Base-by-base conservation (phyloP, 495 filamentous ascomycete species). In the Cryomyces minteri region DNA sequence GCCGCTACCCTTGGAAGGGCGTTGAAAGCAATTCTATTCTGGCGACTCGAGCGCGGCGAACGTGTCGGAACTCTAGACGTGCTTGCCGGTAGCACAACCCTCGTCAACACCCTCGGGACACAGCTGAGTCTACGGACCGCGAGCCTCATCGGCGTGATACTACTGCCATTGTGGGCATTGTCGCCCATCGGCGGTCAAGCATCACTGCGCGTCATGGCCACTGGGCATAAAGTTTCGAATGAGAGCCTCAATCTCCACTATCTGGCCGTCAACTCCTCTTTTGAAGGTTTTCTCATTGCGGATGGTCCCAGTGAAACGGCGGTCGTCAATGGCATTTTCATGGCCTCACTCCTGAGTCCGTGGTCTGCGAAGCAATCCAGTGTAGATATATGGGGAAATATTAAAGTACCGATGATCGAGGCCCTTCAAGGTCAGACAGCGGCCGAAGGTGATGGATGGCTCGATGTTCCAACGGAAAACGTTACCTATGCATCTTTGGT, bases 401-500 rank as follows among this genome's bases (percentile, higher is more conserved):
- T 54, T 5, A 54, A 54, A 32, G 45, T 54, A 33, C 51, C 48
- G 6, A 54, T 54, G 48, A 37, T 54, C 5, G 51, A 54, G 32
- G 31, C 28, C 4, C 42, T 50, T 9, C n/a, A n/a, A n/a, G n/a
- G n/a, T n/a, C 28, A 40, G 1, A 46, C 41, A 10, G 14, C 40
- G 5, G 25, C 39, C 8, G 44, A 50, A 6, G 33, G 18, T 29
- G 44, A 44, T 31, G 51, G 48, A 2, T 50, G 51, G 51, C 44
- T 41, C 9, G 6, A 32, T 11, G 46, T 54, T 8, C 6, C 31
- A 4, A 43, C 6, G 4, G 45, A 50, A 14, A 14, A 7, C 4
- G 44, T 45, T 6, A 25, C 31, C 4, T 54, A 48, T 33, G 47
- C 51, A n/a, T 50, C 51, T 5, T 38, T 54, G 5, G 43, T 47